Percentiles rank a stretch among this genome's conserved stretches.
Evolutionary conservation across 805 yeast genomes (phyloP).

Genomic region (Saccharomycopsis fodiens): DNA sequence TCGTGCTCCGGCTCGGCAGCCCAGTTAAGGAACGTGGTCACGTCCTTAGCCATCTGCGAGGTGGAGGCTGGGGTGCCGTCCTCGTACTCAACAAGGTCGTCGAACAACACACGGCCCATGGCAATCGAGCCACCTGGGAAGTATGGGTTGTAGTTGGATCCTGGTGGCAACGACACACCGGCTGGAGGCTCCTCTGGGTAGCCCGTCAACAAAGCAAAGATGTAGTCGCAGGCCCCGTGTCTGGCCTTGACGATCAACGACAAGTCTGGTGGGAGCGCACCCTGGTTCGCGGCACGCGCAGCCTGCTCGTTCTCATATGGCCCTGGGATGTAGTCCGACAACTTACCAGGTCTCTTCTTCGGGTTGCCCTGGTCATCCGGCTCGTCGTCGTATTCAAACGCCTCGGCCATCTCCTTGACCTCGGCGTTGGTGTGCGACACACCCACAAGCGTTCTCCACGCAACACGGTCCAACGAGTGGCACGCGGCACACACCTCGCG

Average conservation of each 20-base stretch:
- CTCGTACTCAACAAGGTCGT: slow-evolving; percentile 95
- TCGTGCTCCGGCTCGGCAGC: slow-evolving; percentile 98
- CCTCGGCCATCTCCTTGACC: slow-evolving; percentile 90
- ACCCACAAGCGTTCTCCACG: slow-evolving; percentile 98
- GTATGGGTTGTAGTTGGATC: slow-evolving; percentile 97
- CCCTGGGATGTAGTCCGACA: slow-evolving; percentile 89
- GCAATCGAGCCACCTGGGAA: slow-evolving; percentile 99
- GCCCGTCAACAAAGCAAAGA: slow-evolving; percentile 91
- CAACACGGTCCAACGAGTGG: slow-evolving; percentile 93
- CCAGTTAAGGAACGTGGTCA: slow-evolving; percentile 93
- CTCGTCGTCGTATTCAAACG: slow-evolving; percentile 96
- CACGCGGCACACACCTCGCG: slow-evolving; percentile 99
- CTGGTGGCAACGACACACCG: slow-evolving; percentile 88
- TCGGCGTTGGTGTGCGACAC: slow-evolving; percentile 89
- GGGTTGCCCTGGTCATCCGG: slow-evolving; percentile 96
- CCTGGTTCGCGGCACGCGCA: slow-evolving; percentile 99
- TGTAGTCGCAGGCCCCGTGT: slow-evolving; percentile 96
- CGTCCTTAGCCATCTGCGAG: slow-evolving; percentile 99
- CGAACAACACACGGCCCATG: slow-evolving; percentile 97
- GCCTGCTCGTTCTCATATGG: slow-evolving; percentile 98
- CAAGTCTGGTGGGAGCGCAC: slow-evolving; percentile 97
- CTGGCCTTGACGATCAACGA: slow-evolving; percentile 97
- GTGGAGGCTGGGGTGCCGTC: slow-evolving; percentile 99
- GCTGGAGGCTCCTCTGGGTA: slow-evolving; percentile 99
- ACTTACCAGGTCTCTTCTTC: slow-evolving; percentile 93